phyloP scores from a whole-genome alignment of 495 filamentous ascomycete species.

The Geoglossum glabrum region DNA sequence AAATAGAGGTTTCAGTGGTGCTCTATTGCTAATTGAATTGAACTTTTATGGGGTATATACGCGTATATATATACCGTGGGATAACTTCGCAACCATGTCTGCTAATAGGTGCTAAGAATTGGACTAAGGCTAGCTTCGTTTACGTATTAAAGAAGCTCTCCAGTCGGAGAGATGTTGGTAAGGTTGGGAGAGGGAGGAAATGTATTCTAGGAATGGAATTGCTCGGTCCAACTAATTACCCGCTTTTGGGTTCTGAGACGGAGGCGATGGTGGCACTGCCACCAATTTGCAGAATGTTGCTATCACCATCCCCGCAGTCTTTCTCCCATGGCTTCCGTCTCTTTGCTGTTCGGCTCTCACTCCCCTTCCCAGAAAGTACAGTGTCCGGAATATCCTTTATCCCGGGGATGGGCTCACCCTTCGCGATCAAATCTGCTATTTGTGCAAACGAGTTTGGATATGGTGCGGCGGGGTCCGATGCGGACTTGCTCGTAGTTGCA shows the following conservation, averaged over 20 bases:
- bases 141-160: too few species aligned
- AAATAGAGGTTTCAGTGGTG: too few species aligned
- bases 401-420: constrained; percentile 66
- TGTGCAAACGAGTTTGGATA: constrained; percentile 79
- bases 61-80: too few species aligned
- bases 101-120: too few species aligned
- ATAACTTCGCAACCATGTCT: too few species aligned
- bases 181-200: too few species aligned
- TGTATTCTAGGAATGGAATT: too few species aligned
- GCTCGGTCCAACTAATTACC: background rate
- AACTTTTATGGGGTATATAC: too few species aligned
- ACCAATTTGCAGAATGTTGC: background rate
- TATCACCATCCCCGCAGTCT: background rate
- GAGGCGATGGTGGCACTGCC: background rate
- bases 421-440: constrained; percentile 74
- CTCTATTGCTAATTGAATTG: too few species aligned
- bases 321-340: constrained; percentile 73
- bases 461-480: constrained; percentile 14
- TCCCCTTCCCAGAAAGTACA: constrained; percentile 44
- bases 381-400: constrained; percentile 79
- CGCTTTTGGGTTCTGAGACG: background rate
- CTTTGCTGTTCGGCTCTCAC: constrained; percentile 26
- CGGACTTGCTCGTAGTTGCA: background rate
- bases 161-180: too few species aligned
- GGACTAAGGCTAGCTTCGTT: too few species aligned